Evolutionary conservation across 768 basidiomycete species (phyloP), one percentile per base, ranked within the genome.

Genomic region (Tephrocybe sp.): DNA sequence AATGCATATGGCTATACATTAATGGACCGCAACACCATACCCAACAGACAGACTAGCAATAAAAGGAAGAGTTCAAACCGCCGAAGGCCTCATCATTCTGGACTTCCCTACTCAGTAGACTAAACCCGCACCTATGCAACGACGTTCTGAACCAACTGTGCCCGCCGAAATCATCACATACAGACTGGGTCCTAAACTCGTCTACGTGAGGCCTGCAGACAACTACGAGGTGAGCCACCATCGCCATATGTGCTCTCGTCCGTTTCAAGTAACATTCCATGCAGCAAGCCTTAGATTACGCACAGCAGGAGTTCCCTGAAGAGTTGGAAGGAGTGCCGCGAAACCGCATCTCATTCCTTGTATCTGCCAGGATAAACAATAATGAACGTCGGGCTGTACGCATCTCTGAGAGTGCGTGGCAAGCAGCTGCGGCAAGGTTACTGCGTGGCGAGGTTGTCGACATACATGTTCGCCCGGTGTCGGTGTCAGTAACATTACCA

Each of bases 351-450:
- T 65, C 70, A 4, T 78, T 84, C 55, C 70, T 67, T 26, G 60
- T 78, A 13, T 61, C 57, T 19, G 68, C 70, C 4, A 56, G 65
- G 1, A 60, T 71, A 23, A 64, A 26, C 26, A 26, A 68, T 9
- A 65, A 67, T 0, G 54, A 67, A 42, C 50, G 62, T 50, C 61
- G 70, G 41, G 65, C 60, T 20, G 78, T 78, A 34, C 72, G 72
- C 48, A 84, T 81, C 59, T 83, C 72, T 34, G 77, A 67, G 39
- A 72, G 64, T 32, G 83, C 73, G 32, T 84, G 83, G 83, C 53
- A 66, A 5, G 65, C 65, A 2, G 65, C 80, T 4, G 56, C 72
- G 10, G 51, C 69, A 1, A 68, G 70, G 47, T 58, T 83, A 45
- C 45, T 72, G 6, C 68, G 72, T 16, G 78, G 74, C 22, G 77